Evolutionary conservation across 345 rosid genomes (phyloP).

Genomic region (Gossypium longicalyx): DNA sequence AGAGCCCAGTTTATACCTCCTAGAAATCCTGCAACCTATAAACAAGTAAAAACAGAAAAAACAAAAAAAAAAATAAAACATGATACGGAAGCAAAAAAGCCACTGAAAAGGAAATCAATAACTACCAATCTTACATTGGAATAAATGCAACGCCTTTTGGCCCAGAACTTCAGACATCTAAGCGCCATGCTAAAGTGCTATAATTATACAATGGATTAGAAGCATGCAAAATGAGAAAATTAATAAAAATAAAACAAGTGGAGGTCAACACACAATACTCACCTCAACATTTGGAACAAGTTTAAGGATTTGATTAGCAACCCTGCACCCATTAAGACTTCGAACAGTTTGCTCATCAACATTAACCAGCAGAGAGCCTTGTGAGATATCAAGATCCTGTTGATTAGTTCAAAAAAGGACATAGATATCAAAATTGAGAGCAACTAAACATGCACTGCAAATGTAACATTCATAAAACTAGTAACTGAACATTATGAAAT

Average conservation of each 20-base stretch:
- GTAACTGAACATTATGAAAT: too few species aligned
- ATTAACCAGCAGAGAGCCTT: conserved; percentile 53
- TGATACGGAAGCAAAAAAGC: background rate
- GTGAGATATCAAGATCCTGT: conserved; percentile 85
- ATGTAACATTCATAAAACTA: background rate
- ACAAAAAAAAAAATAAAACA: background rate
- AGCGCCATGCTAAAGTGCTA: conserved; percentile 61
- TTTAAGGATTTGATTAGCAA: conserved; percentile 89
- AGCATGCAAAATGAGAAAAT: background rate
- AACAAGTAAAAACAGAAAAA: conserved; percentile 3
- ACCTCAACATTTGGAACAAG: conserved; percentile 91
- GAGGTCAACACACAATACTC: conserved; percentile 6
- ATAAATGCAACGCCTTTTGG: conserved; percentile 66
- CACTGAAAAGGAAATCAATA: conserved; percentile 2
- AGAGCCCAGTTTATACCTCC: conserved; percentile 86
- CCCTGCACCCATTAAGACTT: conserved; percentile 97
- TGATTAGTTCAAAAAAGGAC: conserved; percentile 14
- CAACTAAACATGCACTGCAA: background rate
- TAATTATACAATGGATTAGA: conserved; percentile 26
- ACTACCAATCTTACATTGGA: conserved; percentile 50
- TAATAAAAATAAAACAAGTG: background rate
- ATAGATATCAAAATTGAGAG: background rate
- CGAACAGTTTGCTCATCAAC: conserved; percentile 90
- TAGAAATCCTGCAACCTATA: conserved; percentile 66
- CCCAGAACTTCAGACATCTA: conserved; percentile 69